These are phyloP conservation scores for Triticum turgidum DNA, from an alignment of 176 grass and related monocot species.

Conservation along the genomic window DNA sequence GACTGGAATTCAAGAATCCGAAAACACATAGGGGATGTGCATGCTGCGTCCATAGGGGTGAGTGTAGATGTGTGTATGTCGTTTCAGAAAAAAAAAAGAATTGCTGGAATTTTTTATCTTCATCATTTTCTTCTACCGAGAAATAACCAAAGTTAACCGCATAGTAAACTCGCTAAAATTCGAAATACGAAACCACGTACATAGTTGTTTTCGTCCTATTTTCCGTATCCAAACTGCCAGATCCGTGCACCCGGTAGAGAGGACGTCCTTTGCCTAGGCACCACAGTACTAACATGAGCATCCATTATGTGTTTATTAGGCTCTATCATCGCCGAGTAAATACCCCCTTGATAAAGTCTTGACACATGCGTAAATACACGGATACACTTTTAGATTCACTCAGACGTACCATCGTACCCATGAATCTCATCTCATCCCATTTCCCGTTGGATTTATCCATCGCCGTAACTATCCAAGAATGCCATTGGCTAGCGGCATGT, in stretches of 20 bases:
- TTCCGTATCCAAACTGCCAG: conserved; percentile 6
- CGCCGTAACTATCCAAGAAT: not conserved
- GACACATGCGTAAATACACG: conserved; percentile 7
- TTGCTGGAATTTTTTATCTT: too few relatives aligned
- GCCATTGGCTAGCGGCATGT: not conserved
- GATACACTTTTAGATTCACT: conserved; percentile 15
- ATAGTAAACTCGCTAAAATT: too few relatives aligned
- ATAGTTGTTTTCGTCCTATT: not conserved
- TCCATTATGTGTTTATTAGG: not conserved
- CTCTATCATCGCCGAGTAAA: conserved; percentile 4
- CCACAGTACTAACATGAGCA: not conserved
- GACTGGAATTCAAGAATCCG: too few relatives aligned
- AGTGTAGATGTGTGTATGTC: too few relatives aligned
- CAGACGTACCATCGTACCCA: not conserved
- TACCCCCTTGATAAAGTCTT: not conserved
- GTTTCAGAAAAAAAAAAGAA: too few relatives aligned
- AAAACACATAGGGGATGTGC: too few relatives aligned
- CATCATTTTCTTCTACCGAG: too few relatives aligned
- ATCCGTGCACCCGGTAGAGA: not conserved
- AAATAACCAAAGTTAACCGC: too few relatives aligned
- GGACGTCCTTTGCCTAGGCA: not conserved
- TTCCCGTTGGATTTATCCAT: not conserved
- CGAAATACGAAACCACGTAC: too few relatives aligned
- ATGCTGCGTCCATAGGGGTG: too few relatives aligned
- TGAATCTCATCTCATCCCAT: not conserved